Percentiles rank a stretch among this genome's conserved stretches.
These are phyloP conservation scores for Crithidia fasciculata DNA, from an alignment of 208 protist genomes.

Conservation along the genomic window DNA sequence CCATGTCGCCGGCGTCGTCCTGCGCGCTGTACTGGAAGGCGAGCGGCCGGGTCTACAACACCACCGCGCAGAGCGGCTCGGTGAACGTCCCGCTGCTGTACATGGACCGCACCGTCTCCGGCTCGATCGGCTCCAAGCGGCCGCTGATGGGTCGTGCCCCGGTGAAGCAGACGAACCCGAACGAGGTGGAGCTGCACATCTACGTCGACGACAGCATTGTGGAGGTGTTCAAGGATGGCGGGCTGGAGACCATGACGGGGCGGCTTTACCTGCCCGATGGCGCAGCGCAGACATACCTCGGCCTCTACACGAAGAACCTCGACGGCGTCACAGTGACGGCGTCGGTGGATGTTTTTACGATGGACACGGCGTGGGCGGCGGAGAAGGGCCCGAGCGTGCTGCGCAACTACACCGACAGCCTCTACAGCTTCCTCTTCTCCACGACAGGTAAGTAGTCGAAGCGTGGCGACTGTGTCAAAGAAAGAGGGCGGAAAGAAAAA, in stretches of 20 bases:
- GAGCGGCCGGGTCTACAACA: slow-evolving; percentile 13
- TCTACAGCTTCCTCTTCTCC: slow-evolving; percentile 32
- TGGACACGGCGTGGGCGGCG: slow-evolving; percentile 33
- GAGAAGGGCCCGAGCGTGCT: background rate
- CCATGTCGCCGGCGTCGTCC: slow-evolving; percentile 6
- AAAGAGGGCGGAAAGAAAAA: background rate
- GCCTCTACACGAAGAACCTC: slow-evolving; percentile 43
- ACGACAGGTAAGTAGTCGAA: slow-evolving; percentile 3
- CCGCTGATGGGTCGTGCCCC: slow-evolving; percentile 42
- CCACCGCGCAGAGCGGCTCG: slow-evolving; percentile 30
- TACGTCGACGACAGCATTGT: slow-evolving; percentile 47
- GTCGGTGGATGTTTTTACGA: slow-evolving; percentile 37
- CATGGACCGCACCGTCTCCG: slow-evolving; percentile 37
- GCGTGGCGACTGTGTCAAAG: background rate
- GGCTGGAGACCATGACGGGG: slow-evolving; percentile 44
- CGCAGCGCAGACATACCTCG: slow-evolving; percentile 30
- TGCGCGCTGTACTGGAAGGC: slow-evolving; percentile 48
- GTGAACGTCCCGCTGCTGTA: slow-evolving; percentile 42
- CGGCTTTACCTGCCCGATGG: slow-evolving; percentile 38
- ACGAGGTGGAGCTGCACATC: slow-evolving; percentile 34
- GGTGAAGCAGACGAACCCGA: slow-evolving; percentile 29
- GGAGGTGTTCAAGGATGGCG: slow-evolving; percentile 59
- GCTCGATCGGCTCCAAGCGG: slow-evolving; percentile 34
- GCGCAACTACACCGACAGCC: slow-evolving; percentile 32
- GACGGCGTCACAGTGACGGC: slow-evolving; percentile 26